Conservation (phyloP, 306 rosid genomes). For the Cucurbita argyrosperma region DNA sequence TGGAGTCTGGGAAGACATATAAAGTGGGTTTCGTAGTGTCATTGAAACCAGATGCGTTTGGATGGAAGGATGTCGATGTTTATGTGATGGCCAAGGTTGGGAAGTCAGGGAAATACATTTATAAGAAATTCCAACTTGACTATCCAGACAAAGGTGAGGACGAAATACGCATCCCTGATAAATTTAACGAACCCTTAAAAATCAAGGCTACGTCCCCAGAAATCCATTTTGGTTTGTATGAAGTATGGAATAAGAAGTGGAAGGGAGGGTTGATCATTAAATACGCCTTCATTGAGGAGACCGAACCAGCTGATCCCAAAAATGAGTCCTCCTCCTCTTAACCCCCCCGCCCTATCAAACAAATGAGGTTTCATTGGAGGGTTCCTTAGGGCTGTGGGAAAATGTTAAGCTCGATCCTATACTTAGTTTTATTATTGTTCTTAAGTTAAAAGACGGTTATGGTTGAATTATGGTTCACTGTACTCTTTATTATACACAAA, state of each 20-base stretch:
- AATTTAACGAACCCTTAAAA: background rate
- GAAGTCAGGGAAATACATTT: constrained; percentile 18
- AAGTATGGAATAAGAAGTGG: constrained; percentile 5
- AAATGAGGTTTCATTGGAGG: too few species aligned
- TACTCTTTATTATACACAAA: too few species aligned
- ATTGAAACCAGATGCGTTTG: constrained; percentile 31
- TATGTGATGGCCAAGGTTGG: constrained; percentile 11
- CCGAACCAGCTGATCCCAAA: too few species aligned
- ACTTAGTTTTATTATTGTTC: too few species aligned
- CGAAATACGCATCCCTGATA: background rate
- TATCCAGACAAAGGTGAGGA: background rate
- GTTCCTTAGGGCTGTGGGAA: too few species aligned
- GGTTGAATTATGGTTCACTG: too few species aligned
- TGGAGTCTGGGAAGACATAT: accelerated
- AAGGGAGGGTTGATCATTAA: constrained; percentile 6
- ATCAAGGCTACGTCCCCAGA: too few species aligned
- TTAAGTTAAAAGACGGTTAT: too few species aligned
- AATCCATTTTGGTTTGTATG: constrained; percentile 9
- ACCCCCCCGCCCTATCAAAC: too few species aligned
- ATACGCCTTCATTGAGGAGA: background rate
- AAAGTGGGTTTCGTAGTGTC: constrained; percentile 8
- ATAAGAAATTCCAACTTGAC: background rate
- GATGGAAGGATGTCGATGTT: constrained; percentile 29
- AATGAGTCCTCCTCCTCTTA: too few species aligned
- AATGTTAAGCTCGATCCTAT: too few species aligned